Percentiles rank a stretch among this genome's conserved stretches.
These are phyloP conservation scores for Echinosophora koreensis DNA, from an alignment of 306 rosid genomes.

Conservation along the genomic window DNA sequence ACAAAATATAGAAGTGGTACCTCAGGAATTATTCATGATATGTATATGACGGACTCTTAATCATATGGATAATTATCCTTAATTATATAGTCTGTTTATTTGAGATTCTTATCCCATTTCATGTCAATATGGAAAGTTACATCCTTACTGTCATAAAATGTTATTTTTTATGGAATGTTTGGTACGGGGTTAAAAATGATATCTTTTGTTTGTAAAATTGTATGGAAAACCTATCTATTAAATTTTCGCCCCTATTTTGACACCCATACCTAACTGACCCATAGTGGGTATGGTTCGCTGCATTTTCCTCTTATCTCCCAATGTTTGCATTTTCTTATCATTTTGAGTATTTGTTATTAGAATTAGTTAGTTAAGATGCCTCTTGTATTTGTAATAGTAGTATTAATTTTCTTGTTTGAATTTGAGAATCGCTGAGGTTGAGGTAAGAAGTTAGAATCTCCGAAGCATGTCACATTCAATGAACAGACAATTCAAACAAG, in stretches of 20 bases:
- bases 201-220: no score
- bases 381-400: background rate
- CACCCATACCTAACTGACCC: no score
- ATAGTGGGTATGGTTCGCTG: background rate
- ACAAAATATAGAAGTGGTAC: constrained; percentile 7
- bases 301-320: background rate
- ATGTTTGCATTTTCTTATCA: background rate
- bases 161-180: background rate
- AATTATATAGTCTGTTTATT: background rate
- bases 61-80: background rate
- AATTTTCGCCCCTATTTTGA: no score
- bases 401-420: background rate
- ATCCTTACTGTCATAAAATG: background rate
- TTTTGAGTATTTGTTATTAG: background rate
- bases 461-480: background rate
- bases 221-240: no score
- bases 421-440: background rate
- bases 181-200: no score
- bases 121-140: constrained; percentile 5
- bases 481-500: no score
- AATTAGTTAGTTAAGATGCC: background rate
- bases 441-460: background rate
- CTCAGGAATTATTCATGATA: background rate
- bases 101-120: constrained; percentile 10
- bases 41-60: background rate